These are phyloP conservation scores for Ganoderma sinense DNA, from an alignment of 1,284 basidiomycete species.

Conservation along the genomic window DNA sequence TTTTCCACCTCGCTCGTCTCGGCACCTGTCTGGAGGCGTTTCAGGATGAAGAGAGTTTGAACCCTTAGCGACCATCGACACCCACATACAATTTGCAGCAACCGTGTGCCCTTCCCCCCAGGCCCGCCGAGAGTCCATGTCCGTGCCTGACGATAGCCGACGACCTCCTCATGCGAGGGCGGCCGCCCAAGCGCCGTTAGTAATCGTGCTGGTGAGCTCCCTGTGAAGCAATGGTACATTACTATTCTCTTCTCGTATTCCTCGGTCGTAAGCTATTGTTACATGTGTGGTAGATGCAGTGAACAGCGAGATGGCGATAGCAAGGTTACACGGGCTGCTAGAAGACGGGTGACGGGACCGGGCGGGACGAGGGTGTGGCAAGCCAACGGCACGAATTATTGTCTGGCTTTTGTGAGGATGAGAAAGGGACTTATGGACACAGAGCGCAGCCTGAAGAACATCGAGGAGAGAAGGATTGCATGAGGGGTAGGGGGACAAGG, in stretches of 20 bases:
- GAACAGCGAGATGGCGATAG: conserved; percentile 43
- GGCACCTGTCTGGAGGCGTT: background rate
- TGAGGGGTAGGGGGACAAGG: conserved; percentile 16
- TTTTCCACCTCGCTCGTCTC: background rate
- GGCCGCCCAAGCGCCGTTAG: background rate
- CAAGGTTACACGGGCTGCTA: conserved; percentile 38
- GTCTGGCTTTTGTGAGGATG: background rate
- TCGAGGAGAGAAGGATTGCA: background rate
- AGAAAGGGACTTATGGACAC: background rate
- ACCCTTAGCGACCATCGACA: conserved; percentile 5
- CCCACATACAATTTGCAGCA: background rate
- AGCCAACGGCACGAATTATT: conserved; percentile 14
- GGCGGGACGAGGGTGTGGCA: conserved; percentile 27
- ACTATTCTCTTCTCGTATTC: conserved; percentile 32
- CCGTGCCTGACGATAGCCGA: background rate
- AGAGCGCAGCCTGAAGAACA: background rate
- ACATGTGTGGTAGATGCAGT: conserved; percentile 43
- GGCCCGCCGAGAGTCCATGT: background rate
- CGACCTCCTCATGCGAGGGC: background rate
- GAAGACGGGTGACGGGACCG: conserved; percentile 22
- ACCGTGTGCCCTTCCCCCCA: background rate
- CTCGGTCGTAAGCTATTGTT: conserved; percentile 43
- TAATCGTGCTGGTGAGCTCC: background rate
- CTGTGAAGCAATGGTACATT: conserved; percentile 32
- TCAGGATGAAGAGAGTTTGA: background rate